Evolutionary conservation across 2,329 filamentous ascomycete genomes (phyloP).

Genomic region (Fusarium multiceps): DNA sequence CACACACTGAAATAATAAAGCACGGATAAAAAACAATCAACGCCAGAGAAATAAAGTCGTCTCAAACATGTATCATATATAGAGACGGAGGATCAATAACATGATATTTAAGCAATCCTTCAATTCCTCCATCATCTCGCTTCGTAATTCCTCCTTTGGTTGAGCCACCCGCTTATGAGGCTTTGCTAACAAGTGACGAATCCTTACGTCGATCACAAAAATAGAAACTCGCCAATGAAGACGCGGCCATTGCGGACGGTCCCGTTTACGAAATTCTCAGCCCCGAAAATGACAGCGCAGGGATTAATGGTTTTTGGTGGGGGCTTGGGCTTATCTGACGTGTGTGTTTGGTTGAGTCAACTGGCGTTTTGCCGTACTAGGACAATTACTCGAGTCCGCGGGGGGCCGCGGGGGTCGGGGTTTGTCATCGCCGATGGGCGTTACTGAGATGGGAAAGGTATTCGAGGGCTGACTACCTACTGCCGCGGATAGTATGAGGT

Average conservation of each 20-base stretch:
- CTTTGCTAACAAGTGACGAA: slow-evolving; percentile 8
- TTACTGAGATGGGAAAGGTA: not conserved
- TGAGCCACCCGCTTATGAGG: slow-evolving; percentile 23
- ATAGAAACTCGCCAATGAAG: slow-evolving; percentile 17
- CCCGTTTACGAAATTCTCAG: not conserved
- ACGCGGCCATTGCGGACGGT: not conserved
- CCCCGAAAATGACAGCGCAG: not conserved
- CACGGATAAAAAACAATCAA: not conserved
- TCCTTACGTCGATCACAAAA: slow-evolving; percentile 10
- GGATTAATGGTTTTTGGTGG: not conserved
- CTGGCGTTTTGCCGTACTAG: not conserved
- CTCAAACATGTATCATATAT: not conserved
- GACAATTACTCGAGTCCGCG: not conserved
- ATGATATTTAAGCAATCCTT: not conserved
- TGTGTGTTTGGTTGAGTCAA: not conserved
- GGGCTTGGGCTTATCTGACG: slow-evolving; percentile 14
- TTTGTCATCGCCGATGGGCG: not conserved
- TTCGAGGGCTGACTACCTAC: not conserved
- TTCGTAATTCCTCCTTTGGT: slow-evolving; percentile 3
- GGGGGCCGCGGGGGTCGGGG: not conserved
- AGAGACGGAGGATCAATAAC: not conserved
- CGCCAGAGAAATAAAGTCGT: too few relatives aligned
- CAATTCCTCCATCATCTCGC: not conserved
- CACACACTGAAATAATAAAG: not conserved
- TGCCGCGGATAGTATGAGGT: accelerated